Evolutionary conservation across 2,329 filamentous ascomycete species (phyloP).

Genomic region (Pseudogymnoascus sp.): DNA sequence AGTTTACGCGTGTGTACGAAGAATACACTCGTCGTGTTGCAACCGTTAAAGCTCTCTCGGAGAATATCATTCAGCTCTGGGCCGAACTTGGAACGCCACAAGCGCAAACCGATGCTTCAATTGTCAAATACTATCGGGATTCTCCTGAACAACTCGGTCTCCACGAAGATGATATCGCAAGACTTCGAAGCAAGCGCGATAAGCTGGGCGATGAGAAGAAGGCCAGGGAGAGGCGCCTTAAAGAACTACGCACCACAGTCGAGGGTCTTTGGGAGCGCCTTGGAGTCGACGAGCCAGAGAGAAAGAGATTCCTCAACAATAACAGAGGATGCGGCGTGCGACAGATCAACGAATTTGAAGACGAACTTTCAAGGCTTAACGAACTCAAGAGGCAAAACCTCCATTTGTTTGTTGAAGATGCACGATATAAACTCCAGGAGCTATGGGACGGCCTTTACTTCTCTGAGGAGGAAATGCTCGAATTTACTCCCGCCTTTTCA

Average conservation of each 20-base stretch:
- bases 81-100: slow-evolving; percentile 91
- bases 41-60: slow-evolving; percentile 63
- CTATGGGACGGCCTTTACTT: slow-evolving; percentile 93
- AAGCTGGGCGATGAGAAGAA: slow-evolving; percentile 85
- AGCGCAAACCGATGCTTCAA: slow-evolving; percentile 77
- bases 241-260: slow-evolving; percentile 68
- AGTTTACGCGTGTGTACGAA: slow-evolving; percentile 92
- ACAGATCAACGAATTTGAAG: slow-evolving; percentile 92
- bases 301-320: slow-evolving; percentile 73
- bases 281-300: slow-evolving; percentile 71
- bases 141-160: slow-evolving; percentile 89
- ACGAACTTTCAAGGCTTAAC: slow-evolving; percentile 76
- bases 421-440: slow-evolving; percentile 80
- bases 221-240: slow-evolving; percentile 64
- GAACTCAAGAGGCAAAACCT: slow-evolving; percentile 93
- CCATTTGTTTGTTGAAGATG: slow-evolving; percentile 92
- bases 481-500: slow-evolving; percentile 93
- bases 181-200: slow-evolving; percentile 66
- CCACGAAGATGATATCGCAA: slow-evolving; percentile 73
- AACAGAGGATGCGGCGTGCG: slow-evolving; percentile 88
- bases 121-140: slow-evolving; percentile 84
- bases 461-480: slow-evolving; percentile 96
- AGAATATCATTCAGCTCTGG: slow-evolving; percentile 91
- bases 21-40: slow-evolving; percentile 82
- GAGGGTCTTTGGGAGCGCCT: slow-evolving; percentile 84